Evolutionary conservation across 331 rosid genomes (phyloP).

Genomic region (Malus hybrid): DNA sequence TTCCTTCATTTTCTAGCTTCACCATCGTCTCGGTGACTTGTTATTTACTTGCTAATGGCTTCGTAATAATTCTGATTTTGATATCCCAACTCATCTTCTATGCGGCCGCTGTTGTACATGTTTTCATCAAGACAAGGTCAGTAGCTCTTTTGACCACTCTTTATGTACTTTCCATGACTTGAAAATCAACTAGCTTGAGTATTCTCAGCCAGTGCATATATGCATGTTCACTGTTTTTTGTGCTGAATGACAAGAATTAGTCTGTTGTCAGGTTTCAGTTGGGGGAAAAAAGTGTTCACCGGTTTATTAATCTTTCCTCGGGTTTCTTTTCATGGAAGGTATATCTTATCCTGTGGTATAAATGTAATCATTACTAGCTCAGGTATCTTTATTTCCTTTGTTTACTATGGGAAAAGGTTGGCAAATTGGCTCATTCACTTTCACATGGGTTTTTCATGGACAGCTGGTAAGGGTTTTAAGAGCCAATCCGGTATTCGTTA

Average conservation of each 20-base stretch:
- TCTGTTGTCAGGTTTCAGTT: conserved; percentile 73
- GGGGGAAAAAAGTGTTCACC: conserved; percentile 37
- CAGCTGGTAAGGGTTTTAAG: conserved; percentile 69
- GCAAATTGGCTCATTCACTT: conserved; percentile 20
- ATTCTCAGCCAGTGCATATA: background rate
- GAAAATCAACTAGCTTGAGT: background rate
- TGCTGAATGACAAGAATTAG: conserved; percentile 17
- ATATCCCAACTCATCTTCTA: conserved; percentile 71
- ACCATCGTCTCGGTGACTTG: conserved; percentile 60
- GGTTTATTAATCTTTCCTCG: conserved; percentile 44
- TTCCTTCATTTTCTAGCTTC: conserved; percentile 69
- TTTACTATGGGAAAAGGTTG: background rate
- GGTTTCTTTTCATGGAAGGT: conserved; percentile 69
- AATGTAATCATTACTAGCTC: background rate
- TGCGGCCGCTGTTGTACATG: conserved; percentile 63
- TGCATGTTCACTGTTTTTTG: background rate
- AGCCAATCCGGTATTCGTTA: conserved; percentile 53
- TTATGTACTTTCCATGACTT: background rate
- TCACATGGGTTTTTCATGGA: conserved; percentile 15
- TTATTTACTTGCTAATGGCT: conserved; percentile 77
- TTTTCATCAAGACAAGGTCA: conserved; percentile 83
- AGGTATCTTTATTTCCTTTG: background rate
- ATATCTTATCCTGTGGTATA: conserved; percentile 9
- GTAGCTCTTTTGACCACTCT: conserved; percentile 19
- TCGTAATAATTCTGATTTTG: conserved; percentile 54